Percentiles rank a stretch among this genome's conserved stretches.
These are phyloP conservation scores for Talaromyces ruber DNA, from an alignment of 495 filamentous ascomycete species.

Conservation along the genomic window DNA sequence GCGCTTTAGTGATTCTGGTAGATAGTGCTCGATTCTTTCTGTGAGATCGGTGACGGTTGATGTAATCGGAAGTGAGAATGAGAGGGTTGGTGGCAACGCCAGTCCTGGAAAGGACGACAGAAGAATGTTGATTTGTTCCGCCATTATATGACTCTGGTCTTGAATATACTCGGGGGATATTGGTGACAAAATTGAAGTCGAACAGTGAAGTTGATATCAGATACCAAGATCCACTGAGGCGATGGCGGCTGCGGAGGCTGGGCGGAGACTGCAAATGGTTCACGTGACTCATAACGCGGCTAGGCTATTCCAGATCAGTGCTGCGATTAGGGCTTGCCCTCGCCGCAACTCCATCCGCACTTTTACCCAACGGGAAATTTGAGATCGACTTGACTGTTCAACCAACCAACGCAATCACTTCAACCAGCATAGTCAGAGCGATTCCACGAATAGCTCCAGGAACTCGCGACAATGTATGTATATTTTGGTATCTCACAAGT, in stretches of 20 bases:
- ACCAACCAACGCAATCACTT: conserved; percentile 2
- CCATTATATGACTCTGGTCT: conserved; percentile 16
- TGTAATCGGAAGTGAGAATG: conserved; percentile 55
- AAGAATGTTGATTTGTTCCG: conserved; percentile 63
- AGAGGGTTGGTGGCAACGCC: conserved; percentile 67
- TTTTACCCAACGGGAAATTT: conserved; percentile 21
- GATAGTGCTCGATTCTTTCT: conserved; percentile 48
- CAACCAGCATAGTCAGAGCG: conserved; percentile 42
- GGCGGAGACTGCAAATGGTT: neutral
- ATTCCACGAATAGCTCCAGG: conserved; percentile 51
- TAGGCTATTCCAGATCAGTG: neutral
- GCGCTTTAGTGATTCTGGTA: conserved; percentile 47
- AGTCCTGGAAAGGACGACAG: conserved; percentile 77
- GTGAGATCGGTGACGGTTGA: conserved; percentile 61
- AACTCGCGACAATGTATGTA: conserved; percentile 51
- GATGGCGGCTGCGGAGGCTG: neutral
- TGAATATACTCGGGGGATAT: neutral
- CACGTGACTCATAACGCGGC: neutral
- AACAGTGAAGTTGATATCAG: neutral
- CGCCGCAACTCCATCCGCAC: conserved; percentile 24
- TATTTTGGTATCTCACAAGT: neutral
- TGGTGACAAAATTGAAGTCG: neutral
- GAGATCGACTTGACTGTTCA: neutral
- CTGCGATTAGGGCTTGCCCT: conserved; percentile 34
- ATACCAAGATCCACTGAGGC: neutral